Conservation (phyloP, 768 basidiomycete genomes). For the Calocera viscosa region DNA sequence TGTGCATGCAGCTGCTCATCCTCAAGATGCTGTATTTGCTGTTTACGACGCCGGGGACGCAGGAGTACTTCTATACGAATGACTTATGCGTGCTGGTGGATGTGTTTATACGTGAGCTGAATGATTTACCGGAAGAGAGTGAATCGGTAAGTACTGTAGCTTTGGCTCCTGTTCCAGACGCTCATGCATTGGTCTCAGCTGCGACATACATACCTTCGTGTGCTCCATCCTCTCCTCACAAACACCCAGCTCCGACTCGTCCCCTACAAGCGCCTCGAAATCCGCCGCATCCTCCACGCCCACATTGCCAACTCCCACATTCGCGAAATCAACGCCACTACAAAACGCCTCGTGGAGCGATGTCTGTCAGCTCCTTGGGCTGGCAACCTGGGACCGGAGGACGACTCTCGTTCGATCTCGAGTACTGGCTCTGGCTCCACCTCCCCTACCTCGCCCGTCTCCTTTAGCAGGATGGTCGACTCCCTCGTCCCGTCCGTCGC, state of each 20-base stretch:
- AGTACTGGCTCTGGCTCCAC: neutral
- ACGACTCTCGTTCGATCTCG: neutral
- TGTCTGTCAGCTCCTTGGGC: slow-evolving; percentile 77
- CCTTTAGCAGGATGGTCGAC: neutral
- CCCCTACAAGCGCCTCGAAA: slow-evolving; percentile 86
- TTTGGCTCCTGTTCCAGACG: neutral
- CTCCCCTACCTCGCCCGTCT: neutral
- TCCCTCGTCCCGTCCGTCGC: neutral
- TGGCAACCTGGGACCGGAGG: slow-evolving; percentile 13
- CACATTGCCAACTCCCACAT: slow-evolving; percentile 62
- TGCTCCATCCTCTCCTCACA: slow-evolving; percentile 85
- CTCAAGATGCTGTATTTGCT: slow-evolving; percentile 89
- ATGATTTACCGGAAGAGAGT: slow-evolving; percentile 82
- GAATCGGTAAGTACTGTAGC: slow-evolving; percentile 56
- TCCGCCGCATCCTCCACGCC: slow-evolving; percentile 68
- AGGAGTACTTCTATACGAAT: slow-evolving; percentile 97
- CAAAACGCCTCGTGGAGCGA: slow-evolving; percentile 79
- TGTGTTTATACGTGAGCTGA: slow-evolving; percentile 89
- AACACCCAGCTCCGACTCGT: slow-evolving; percentile 77
- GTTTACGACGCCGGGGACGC: slow-evolving; percentile 84
- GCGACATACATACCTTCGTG: slow-evolving; percentile 92
- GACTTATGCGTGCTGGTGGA: slow-evolving; percentile 93
- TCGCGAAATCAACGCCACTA: slow-evolving; percentile 74
- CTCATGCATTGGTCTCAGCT: slow-evolving; percentile 36
- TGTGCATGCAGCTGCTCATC: slow-evolving; percentile 88